Evolutionary conservation across 495 filamentous ascomycete species (phyloP).

Genomic region (Neurospora sp.): DNA sequence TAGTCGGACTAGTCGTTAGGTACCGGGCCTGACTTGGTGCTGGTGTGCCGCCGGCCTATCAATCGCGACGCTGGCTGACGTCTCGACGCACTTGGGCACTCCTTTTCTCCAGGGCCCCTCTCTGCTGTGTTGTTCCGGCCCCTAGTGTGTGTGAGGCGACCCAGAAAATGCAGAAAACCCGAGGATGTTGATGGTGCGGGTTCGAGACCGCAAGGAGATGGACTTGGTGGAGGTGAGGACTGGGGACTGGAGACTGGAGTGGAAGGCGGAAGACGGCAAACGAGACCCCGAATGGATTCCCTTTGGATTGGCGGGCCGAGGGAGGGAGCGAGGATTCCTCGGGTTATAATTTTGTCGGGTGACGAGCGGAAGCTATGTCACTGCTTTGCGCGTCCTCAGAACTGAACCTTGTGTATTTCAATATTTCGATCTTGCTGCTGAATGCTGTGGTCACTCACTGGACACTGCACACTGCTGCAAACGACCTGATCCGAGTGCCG

Average conservation of each 20-base stretch:
- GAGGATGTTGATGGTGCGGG: neutral
- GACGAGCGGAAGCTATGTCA: neutral
- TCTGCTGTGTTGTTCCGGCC: neutral
- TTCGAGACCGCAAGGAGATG: neutral
- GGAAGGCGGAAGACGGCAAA: constrained; percentile 1
- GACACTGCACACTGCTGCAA: neutral
- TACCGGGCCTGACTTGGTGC: neutral
- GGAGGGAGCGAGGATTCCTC: neutral
- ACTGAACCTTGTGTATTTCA: neutral
- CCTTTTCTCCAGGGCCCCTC: neutral
- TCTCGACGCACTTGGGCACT: neutral
- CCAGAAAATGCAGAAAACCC: neutral
- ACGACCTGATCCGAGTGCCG: neutral
- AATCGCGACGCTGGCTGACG: neutral
- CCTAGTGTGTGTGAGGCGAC: neutral
- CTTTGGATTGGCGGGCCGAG: neutral
- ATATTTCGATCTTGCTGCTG: neutral
- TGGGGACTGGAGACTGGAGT: neutral
- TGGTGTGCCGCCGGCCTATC: neutral
- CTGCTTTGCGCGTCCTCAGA: neutral
- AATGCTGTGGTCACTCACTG: neutral
- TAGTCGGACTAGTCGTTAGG: neutral
- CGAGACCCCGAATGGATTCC: neutral
- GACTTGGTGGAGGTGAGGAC: neutral
- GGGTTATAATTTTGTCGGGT: neutral